These are phyloP conservation scores for Lycium barbarum DNA, from an alignment of 257 asterid species.

Conservation along the genomic window DNA sequence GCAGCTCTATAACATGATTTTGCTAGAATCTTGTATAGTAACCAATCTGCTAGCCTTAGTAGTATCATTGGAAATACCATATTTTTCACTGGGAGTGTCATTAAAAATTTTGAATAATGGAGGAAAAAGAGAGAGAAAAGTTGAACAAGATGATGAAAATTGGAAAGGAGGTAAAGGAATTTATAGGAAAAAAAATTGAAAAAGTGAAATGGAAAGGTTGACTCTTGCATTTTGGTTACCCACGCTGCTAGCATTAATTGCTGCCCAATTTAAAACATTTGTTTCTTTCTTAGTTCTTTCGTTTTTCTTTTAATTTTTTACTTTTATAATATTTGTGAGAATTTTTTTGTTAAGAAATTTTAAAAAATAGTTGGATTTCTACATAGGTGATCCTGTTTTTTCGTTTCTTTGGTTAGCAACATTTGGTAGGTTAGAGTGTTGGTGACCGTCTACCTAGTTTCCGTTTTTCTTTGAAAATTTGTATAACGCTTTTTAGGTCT, in stretches of 20 bases:
- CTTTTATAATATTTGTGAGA: not conserved
- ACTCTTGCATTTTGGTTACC: conserved; percentile 49
- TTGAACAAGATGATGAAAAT: conserved; percentile 37
- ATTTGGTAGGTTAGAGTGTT: conserved; percentile 40
- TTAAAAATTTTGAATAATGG: conserved; percentile 7
- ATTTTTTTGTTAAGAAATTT: not conserved
- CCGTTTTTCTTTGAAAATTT: not conserved
- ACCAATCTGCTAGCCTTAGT: conserved; percentile 57
- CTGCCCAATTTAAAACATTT: conserved; percentile 38
- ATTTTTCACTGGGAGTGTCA: conserved; percentile 45
- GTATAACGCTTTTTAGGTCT: too few species aligned
- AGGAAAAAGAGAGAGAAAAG: conserved; percentile 15
- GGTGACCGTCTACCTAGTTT: conserved; percentile 41
- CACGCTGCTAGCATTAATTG: conserved; percentile 65
- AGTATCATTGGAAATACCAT: conserved; percentile 73
- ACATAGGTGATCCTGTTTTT: not conserved
- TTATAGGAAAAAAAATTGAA: conserved; percentile 49
- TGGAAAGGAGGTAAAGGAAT: conserved; percentile 45
- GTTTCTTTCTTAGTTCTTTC: not conserved
- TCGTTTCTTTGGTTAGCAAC: conserved; percentile 17
- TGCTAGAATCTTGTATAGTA: conserved; percentile 66
- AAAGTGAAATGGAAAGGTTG: conserved; percentile 6
- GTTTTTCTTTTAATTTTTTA: not conserved
- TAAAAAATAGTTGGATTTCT: not conserved
- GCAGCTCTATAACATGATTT: conserved; percentile 71